Conservation (phyloP, 2,329 filamentous ascomycete species). For the Beauveria brongniartii region DNA sequence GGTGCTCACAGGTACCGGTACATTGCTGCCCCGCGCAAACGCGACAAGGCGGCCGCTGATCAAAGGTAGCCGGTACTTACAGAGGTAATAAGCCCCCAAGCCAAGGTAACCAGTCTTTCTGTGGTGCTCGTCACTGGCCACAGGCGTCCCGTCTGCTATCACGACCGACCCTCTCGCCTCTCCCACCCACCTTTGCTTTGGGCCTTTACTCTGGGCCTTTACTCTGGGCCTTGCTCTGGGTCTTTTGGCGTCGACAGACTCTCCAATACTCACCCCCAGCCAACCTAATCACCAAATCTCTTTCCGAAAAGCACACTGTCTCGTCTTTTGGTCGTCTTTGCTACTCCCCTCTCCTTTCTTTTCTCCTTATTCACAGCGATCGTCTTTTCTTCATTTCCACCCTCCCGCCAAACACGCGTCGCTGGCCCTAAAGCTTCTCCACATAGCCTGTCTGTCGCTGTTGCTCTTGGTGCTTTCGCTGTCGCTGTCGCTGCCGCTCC, state of each 20-base stretch:
- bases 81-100: background rate
- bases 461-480: background rate
- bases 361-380: background rate
- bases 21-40: too few species aligned
- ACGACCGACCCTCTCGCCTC: background rate
- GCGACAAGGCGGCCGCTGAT: background rate
- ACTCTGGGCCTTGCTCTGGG: background rate
- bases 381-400: background rate
- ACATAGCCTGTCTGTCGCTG: background rate
- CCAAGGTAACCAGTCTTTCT: too few species aligned
- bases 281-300: constrained; percentile 5
- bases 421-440: background rate
- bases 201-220: background rate
- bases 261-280: constrained; percentile 1
- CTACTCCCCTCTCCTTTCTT: background rate
- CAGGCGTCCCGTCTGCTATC: background rate
- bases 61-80: background rate
- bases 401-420: background rate
- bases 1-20: too few species aligned
- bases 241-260: background rate
- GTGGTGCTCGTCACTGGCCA: background rate
- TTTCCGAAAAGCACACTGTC: background rate
- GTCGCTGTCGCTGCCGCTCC: constrained; percentile 2
- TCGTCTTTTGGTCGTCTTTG: background rate
- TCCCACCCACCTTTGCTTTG: background rate